These are phyloP conservation scores for Mediolabrus comicus DNA, from an alignment of 108 stramenopile genomes.

Conservation along the genomic window DNA sequence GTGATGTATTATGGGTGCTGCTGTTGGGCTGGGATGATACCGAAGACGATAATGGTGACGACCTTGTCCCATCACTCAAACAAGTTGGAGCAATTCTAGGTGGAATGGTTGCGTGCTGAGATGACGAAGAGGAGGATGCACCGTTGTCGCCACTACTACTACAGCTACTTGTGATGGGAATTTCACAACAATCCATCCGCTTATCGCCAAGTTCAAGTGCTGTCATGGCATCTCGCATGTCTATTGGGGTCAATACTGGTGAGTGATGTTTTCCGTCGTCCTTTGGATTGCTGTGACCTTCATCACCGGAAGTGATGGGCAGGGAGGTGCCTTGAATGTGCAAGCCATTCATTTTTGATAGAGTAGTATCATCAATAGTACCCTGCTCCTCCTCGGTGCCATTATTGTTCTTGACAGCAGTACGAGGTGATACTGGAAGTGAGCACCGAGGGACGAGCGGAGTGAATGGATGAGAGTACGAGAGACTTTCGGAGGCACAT, in stretches of 20 bases:
- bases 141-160: background rate
- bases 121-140: slow-evolving; percentile 6
- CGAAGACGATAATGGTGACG: slow-evolving; percentile 34
- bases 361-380: background rate
- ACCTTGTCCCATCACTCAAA: slow-evolving; percentile 42
- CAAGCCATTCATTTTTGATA: slow-evolving; percentile 11
- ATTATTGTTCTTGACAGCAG: background rate
- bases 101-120: slow-evolving; percentile 28
- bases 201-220: slow-evolving; percentile 87
- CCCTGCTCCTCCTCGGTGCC: slow-evolving; percentile 4
- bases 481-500: slow-evolving; percentile 28
- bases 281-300: background rate
- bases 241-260: slow-evolving; percentile 38
- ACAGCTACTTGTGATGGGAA: slow-evolving; percentile 33
- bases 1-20: slow-evolving; percentile 2
- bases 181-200: slow-evolving; percentile 92
- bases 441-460: slow-evolving; percentile 7
- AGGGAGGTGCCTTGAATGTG: background rate
- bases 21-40: slow-evolving; percentile 6
- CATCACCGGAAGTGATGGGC: background rate
- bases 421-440: background rate
- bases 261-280: background rate
- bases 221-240: slow-evolving; percentile 88
- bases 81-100: slow-evolving; percentile 60
- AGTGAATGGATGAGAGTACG: slow-evolving; percentile 33